Evolutionary conservation across 441 rosid genomes (phyloP), one percentile per base, ranked within the genome.

Genomic region (Pelargonium myrrhifolium): DNA sequence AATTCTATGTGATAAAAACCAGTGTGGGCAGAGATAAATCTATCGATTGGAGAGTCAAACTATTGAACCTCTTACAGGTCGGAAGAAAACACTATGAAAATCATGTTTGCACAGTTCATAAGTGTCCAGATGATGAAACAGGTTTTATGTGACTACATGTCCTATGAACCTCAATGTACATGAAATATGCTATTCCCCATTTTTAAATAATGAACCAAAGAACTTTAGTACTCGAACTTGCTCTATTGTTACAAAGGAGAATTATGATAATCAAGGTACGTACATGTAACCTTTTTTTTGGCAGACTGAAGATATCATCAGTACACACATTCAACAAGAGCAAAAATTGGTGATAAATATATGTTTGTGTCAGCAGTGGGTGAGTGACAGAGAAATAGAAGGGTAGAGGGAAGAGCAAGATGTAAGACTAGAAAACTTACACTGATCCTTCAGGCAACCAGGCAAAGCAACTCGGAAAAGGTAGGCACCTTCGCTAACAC

Each of bases 391-490:
- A 7, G 2, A 11, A 53, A 15, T 21, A 53, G 59, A 53, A 1
- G 3, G 11, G 22, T 53, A 21, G 59, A 53, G 59, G 4, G n/a
- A 53, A 18, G 40, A 37, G 40, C 40, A 37, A 0, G 10, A 7
- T 37, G 0, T 37, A 37, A 37, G 24, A 53, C 9, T 65, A 58
- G 74, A 51, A 47, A 42, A 62, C 83, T 78, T 86, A 87, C 97
- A 70, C 73, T 69, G 80, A 71, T 85, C 77, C 59, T 76, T 87
- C 67, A 70, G 78, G 26, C 82, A 59, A 53, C 96, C 88, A 12
- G 98, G 92, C 71, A 92, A 74, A 45, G 87, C 81, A 70, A 92
- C 86, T 37, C 92, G 78, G 72, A 90, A 89, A 56, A 92, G 67
- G 73, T 84, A 92, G n/a, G 96, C 87, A 42, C 59, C 61, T 62